These are phyloP conservation scores for Coniosporium tulheliwenetii DNA, from an alignment of 2,329 filamentous ascomycete genomes.

Conservation along the genomic window DNA sequence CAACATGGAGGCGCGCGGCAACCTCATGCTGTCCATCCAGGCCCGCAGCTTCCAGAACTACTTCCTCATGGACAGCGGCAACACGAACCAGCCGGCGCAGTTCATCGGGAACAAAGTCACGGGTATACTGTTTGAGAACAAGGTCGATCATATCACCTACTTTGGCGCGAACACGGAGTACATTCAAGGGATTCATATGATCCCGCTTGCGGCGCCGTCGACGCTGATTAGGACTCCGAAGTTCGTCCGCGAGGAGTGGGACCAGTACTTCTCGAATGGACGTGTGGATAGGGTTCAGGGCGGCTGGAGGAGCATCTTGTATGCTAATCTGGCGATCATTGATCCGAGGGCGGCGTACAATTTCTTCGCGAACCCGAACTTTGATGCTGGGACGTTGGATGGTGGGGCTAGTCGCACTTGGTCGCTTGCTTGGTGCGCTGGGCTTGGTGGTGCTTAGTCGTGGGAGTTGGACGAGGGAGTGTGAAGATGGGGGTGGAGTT, in stretches of 20 bases:
- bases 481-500: too few relatives aligned
- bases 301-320: constrained; percentile 77
- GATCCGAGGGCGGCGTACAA: constrained; percentile 54
- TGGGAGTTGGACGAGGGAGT: background rate
- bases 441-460: constrained; percentile 28
- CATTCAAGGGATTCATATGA: constrained; percentile 61
- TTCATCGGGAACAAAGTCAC: constrained; percentile 66
- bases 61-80: constrained; percentile 62
- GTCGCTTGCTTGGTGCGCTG: constrained; percentile 68
- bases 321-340: constrained; percentile 65
- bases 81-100: constrained; percentile 54
- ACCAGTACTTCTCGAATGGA: constrained; percentile 55
- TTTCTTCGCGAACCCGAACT: constrained; percentile 55
- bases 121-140: constrained; percentile 80
- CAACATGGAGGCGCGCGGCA: constrained; percentile 65
- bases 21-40: constrained; percentile 70
- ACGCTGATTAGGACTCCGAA: constrained; percentile 47
- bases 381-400: constrained; percentile 57
- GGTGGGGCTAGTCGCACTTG: constrained; percentile 72
- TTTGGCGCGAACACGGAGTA: constrained; percentile 42
- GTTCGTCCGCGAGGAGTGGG: constrained; percentile 77
- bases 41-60: constrained; percentile 60
- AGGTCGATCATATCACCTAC: constrained; percentile 83
- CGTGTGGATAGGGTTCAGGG: constrained; percentile 49
- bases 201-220: constrained; percentile 55